Evolutionary conservation across 225 moss, liverwort and hornwort genomes (phyloP), one percentile per base, ranked within the genome.

Genomic region (Lunularia cruciata): DNA sequence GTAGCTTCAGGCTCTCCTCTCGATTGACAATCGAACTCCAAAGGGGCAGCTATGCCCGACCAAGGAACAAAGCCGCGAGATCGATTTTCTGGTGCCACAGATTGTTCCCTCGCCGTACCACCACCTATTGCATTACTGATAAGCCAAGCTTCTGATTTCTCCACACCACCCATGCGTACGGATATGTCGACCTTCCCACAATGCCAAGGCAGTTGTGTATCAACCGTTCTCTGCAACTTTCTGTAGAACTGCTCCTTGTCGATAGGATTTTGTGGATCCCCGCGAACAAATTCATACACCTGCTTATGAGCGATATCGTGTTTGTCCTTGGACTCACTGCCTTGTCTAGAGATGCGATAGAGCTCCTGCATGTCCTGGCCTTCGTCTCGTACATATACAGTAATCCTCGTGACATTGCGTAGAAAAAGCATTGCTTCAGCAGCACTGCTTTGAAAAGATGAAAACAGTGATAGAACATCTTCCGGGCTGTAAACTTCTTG

Each of bases 161-260:
- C 84, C 57, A 75, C 18, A 45, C 70, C 77, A 66, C 37, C 77
- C 70, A 65, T 71, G 25, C 49, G 78, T 27, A 86, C 57, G n/a
- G 53, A 77, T 48, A 92, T 80, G 60, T 86, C 81, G 34, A 89
- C 75, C 54, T 83, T 83, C 62, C 81, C 79, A 77, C 92, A 89
- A 57, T 89, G 84, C 86, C 87, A 88, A 37, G 92, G 92, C 28
- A 92, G 76, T 63, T 87, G 79, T 38, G 61, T n/a, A 9, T 83
- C 86, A 6, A 83, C 81, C 46, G 87, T 89, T 78, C 84, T 78
- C 48, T 79, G 73, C 64, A 92, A 78, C 71, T 87, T 92, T 56
- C 73, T 76, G 57, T 89, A 92, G 65, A 92, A 92, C 46, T 92
- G 89, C 43, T 89, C 92, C 75, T 89, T 92, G 47, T 92, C 92